phyloP scores from a whole-genome alignment of 176 grass and related monocot species.

The Carex littledalei region DNA sequence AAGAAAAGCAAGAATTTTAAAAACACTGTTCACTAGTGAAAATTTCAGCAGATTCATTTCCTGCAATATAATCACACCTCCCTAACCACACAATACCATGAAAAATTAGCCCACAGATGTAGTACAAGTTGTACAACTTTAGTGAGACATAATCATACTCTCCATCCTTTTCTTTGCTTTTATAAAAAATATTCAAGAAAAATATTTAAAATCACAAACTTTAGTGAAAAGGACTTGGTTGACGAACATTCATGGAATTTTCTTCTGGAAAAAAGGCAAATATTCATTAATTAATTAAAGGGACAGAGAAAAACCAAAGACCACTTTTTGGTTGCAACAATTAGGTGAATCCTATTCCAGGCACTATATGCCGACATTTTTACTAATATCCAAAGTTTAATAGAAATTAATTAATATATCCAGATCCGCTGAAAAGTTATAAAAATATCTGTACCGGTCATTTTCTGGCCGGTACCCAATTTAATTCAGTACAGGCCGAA shows the following conservation, averaged over 20 bases:
- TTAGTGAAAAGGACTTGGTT: conserved; percentile 1
- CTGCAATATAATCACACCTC: background rate
- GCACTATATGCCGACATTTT: background rate
- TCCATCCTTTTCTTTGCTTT: conserved; percentile 1
- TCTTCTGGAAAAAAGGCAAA: background rate
- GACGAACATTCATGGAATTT: conserved; percentile 3
- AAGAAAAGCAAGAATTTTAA: no score
- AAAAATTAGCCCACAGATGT: background rate
- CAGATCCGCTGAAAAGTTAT: no score
- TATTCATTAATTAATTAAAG: background rate
- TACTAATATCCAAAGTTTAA: no score
- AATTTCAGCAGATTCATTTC: no score
- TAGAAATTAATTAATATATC: no score
- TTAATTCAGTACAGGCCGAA: no score
- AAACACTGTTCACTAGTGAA: no score
- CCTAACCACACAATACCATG: background rate
- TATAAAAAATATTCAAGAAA: background rate
- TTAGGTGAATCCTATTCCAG: background rate
- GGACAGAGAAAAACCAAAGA: background rate
- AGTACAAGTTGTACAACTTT: conserved; percentile 12
- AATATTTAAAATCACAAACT: background rate
- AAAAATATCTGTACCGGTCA: no score
- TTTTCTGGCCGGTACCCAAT: no score
- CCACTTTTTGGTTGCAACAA: background rate
- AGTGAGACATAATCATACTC: conserved; percentile 15